phyloP scores from a whole-genome alignment of 2,329 filamentous ascomycete species.

The Alternaria viburni region DNA sequence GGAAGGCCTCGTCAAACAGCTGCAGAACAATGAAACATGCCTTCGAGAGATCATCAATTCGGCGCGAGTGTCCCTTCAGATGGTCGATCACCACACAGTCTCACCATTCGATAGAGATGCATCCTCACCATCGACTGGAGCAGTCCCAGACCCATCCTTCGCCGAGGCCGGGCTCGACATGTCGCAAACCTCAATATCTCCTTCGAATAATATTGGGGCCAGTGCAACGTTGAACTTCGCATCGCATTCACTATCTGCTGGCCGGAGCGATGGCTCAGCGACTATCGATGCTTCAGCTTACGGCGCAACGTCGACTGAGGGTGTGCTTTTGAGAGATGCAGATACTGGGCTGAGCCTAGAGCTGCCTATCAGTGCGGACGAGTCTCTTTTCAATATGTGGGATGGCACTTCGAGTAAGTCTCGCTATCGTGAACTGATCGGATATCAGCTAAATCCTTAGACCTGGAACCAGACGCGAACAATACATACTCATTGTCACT shows the following conservation, averaged over 20 bases:
- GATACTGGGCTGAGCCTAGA: constrained; percentile 6
- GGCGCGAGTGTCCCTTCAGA: constrained; percentile 6
- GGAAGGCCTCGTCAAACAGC: constrained; percentile 6
- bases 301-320: neutral
- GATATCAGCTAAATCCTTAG: neutral
- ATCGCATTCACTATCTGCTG: neutral
- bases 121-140: neutral
- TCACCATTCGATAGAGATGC: neutral
- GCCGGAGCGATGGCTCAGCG: neutral
- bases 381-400: constrained; percentile 9
- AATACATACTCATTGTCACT: neutral
- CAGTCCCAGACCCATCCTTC: neutral
- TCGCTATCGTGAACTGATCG: neutral
- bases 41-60: constrained; percentile 11
- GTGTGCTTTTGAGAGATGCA: neutral
- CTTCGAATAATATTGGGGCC: neutral
- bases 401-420: neutral
- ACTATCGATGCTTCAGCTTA: neutral
- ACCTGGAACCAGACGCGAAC: neutral
- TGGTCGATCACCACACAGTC: neutral
- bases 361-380: neutral
- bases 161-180: neutral
- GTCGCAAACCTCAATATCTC: neutral
- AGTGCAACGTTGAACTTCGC: neutral
- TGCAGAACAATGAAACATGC: constrained; percentile 4